These are phyloP conservation scores for Aspergillus sp. DNA, from an alignment of 2,329 filamentous ascomycete species.

Conservation along the genomic window DNA sequence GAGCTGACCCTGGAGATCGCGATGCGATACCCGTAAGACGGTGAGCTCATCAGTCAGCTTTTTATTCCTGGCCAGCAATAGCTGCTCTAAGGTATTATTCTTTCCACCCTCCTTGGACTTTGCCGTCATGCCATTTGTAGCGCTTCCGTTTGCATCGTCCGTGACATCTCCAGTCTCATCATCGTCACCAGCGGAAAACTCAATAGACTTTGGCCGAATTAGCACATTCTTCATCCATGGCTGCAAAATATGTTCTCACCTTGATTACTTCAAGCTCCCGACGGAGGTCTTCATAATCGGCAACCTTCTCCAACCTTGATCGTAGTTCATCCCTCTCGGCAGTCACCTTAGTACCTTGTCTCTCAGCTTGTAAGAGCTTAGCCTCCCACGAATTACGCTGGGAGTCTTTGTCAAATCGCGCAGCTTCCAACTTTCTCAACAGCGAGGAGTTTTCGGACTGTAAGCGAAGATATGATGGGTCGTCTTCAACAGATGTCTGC, in stretches of 20 bases:
- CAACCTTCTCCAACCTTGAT: slow-evolving; percentile 78
- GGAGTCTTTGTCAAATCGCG: slow-evolving; percentile 76
- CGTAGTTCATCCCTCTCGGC: slow-evolving; percentile 78
- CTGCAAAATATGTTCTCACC: slow-evolving; percentile 28
- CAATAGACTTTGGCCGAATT: slow-evolving; percentile 62
- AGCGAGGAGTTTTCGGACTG: slow-evolving; percentile 91
- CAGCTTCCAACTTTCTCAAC: slow-evolving; percentile 79
- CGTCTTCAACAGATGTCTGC: slow-evolving; percentile 71
- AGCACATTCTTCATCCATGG: slow-evolving; percentile 3
- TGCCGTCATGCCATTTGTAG: slow-evolving; percentile 44
- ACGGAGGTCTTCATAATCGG: slow-evolving; percentile 93
- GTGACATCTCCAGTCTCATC: slow-evolving; percentile 47
- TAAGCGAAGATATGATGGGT: slow-evolving; percentile 81
- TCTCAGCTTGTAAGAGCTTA: slow-evolving; percentile 71
- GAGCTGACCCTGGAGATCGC: slow-evolving; percentile 78
- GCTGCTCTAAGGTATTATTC: slow-evolving; percentile 76
- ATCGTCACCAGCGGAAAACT: slow-evolving; percentile 87
- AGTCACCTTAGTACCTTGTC: slow-evolving; percentile 68
- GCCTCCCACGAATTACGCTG: slow-evolving; percentile 72
- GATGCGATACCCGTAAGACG: slow-evolving; percentile 85
- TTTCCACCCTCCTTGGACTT: slow-evolving; percentile 53
- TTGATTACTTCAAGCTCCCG: slow-evolving; percentile 94
- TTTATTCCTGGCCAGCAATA: slow-evolving; percentile 89
- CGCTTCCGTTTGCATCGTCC: slow-evolving; percentile 26
- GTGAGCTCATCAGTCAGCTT: slow-evolving; percentile 93